Conservation (phyloP, 306 rosid species). For the Potentilla sterilis region DNA sequence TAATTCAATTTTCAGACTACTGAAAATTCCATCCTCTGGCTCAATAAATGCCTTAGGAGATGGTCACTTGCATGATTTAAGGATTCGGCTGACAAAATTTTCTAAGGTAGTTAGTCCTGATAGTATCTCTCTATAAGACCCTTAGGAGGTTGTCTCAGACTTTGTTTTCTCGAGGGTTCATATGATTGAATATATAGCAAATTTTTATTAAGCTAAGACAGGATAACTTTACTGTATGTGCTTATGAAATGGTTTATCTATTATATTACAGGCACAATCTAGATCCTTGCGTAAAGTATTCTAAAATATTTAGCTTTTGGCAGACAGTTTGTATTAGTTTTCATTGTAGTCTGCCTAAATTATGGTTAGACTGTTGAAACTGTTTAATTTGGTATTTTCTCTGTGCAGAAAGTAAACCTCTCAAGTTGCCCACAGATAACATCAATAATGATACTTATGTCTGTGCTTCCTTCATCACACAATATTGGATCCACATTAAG, state of each 20-base stretch:
- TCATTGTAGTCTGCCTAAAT: slow-evolving; percentile 18
- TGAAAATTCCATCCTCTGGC: slow-evolving; percentile 34
- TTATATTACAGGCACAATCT: not conserved
- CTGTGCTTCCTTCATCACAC: slow-evolving; percentile 57
- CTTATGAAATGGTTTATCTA: not conserved
- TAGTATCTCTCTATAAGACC: not conserved
- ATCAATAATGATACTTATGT: slow-evolving; percentile 47
- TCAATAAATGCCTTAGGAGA: slow-evolving; percentile 35
- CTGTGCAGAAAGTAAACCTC: slow-evolving; percentile 68
- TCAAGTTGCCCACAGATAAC: slow-evolving; percentile 77
- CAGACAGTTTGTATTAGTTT: slow-evolving; percentile 20
- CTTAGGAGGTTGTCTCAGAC: slow-evolving; percentile 19
- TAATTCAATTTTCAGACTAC: slow-evolving; percentile 53
- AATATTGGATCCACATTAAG: slow-evolving; percentile 34
- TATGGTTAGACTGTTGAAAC: slow-evolving; percentile 20
- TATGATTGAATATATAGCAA: slow-evolving; percentile 24
- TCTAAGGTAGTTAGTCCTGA: slow-evolving; percentile 54
- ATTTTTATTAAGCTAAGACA: not conserved
- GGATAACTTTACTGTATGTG: not conserved
- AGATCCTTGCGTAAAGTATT: slow-evolving; percentile 19
- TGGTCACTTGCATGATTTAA: slow-evolving; percentile 43
- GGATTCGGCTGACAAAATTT: slow-evolving; percentile 68
- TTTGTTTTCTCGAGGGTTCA: slow-evolving; percentile 23
- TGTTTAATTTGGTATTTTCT: slow-evolving; percentile 32
- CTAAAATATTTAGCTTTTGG: slow-evolving; percentile 16